Evolutionary conservation across 1,284 basidiomycete genomes (phyloP).

Genomic region (Hypsizygus ulmarius): DNA sequence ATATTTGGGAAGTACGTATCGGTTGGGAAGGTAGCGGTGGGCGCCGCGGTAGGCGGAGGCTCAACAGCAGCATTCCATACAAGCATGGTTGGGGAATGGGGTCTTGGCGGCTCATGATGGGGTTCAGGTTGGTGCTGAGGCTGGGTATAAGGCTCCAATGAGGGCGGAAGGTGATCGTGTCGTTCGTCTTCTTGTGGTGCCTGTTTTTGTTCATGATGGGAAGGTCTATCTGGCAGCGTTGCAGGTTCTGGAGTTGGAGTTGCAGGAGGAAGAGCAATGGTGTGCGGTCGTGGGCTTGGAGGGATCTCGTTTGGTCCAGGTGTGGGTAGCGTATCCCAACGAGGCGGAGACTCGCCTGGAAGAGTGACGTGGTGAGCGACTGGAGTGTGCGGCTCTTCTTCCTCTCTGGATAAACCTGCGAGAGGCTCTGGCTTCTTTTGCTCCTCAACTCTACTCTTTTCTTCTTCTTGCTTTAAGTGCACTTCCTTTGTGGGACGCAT

Average conservation of each 20-base stretch:
- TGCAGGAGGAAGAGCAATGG: conserved; percentile 36
- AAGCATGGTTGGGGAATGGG: conserved; percentile 61
- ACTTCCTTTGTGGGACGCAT: conserved; percentile 56
- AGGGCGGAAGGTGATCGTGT: conserved; percentile 14
- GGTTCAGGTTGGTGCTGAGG: conserved; percentile 16
- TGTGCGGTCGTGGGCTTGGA: conserved; percentile 36
- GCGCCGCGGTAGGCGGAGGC: conserved; percentile 64
- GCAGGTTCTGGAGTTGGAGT: conserved; percentile 32
- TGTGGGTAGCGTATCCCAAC: conserved; percentile 47
- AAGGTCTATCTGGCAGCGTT: conserved; percentile 15
- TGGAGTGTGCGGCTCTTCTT: conserved; percentile 19
- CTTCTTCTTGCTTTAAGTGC: conserved; percentile 23
- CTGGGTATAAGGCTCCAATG: conserved; percentile 9
- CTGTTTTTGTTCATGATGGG: conserved; percentile 12
- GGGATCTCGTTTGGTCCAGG: conserved; percentile 56
- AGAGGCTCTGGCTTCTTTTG: conserved; percentile 6
- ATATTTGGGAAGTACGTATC: conserved; percentile 73
- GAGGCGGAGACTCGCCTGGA: conserved; percentile 14
- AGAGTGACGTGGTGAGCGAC: conserved; percentile 7
- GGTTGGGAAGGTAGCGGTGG: conserved; percentile 53
- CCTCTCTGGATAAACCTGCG: neutral
- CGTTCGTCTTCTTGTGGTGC: conserved; percentile 14
- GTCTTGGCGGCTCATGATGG: conserved; percentile 33
- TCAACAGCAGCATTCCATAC: conserved; percentile 69
- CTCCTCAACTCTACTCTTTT: neutral